Evolutionary conservation across 1,139 yeast genomes (phyloP).

Genomic region (Lodderomyces beijingensis): DNA sequence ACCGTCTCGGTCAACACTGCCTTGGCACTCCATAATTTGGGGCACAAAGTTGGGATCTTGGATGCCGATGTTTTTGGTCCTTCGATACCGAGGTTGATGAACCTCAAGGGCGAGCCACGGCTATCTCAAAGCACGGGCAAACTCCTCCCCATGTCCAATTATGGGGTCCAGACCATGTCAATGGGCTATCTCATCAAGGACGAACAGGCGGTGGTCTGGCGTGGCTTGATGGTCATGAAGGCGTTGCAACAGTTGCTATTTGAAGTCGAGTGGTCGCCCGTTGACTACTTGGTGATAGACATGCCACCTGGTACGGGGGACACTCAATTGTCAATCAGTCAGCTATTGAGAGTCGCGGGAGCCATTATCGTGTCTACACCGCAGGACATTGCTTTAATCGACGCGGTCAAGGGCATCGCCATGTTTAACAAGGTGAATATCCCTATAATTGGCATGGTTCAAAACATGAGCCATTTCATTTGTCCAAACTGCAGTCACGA

Average conservation of each 20-base stretch:
- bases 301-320: constrained; percentile 96
- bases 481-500: constrained; percentile 77
- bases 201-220: constrained; percentile 73
- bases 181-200: constrained; percentile 82
- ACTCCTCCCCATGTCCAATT: constrained; percentile 66
- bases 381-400: constrained; percentile 79
- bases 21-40: constrained; percentile 50
- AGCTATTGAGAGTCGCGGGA: constrained; percentile 71
- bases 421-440: constrained; percentile 72
- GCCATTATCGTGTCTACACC: constrained; percentile 84
- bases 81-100: constrained; percentile 66
- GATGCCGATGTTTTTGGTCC: constrained; percentile 89
- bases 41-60: constrained; percentile 61
- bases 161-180: constrained; percentile 81
- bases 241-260: constrained; percentile 78
- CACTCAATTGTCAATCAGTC: constrained; percentile 77
- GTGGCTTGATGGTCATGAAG: constrained; percentile 85
- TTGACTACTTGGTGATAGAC: constrained; percentile 67
- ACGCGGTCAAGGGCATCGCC: constrained; percentile 75
- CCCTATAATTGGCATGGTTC: constrained; percentile 76
- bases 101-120: constrained; percentile 63
- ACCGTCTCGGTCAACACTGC: constrained; percentile 66
- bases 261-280: constrained; percentile 73
- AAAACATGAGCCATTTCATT: constrained; percentile 74
- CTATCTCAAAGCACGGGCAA: constrained; percentile 46